Conservation (phyloP, 1,139 yeast genomes). For the Geotrichum candidum region DNA sequence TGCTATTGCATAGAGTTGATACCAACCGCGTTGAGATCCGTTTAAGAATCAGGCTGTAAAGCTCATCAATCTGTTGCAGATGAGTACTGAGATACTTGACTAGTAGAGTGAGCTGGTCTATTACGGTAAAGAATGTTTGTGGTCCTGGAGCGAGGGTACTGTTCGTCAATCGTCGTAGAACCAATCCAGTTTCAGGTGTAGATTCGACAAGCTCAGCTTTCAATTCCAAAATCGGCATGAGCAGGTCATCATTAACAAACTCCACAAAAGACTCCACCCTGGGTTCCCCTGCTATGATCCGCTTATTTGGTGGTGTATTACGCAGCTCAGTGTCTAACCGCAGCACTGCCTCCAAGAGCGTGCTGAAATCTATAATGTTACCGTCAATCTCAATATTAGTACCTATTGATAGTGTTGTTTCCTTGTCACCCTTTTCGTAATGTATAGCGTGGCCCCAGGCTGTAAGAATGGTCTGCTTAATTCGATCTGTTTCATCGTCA, state of each 20-base stretch:
- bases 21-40: constrained; percentile 25
- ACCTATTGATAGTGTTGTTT: not conserved
- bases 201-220: constrained; percentile 16
- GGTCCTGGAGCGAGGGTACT: not conserved
- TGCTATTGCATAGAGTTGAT: constrained; percentile 19
- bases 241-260: constrained; percentile 21
- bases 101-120: constrained; percentile 19
- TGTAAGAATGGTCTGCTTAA: constrained; percentile 18
- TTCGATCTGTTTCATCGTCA: constrained; percentile 13
- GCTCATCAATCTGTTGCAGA: constrained; percentile 18
- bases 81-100: constrained; percentile 22
- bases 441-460: constrained; percentile 24
- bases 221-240: constrained; percentile 23
- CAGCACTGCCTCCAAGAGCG: constrained; percentile 19
- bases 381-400: constrained; percentile 16
- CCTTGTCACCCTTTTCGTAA: constrained; percentile 2
- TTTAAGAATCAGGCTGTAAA: constrained; percentile 22
- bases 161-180: not conserved
- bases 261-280: constrained; percentile 23
- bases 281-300: constrained; percentile 15
- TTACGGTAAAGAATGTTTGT: constrained; percentile 6
- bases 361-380: constrained; percentile 17
- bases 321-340: constrained; percentile 20
- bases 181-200: constrained; percentile 7
- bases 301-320: constrained; percentile 11